Base-by-base conservation (phyloP, 148 eudicot genomes). In the Rhododendron ferrugineum region DNA sequence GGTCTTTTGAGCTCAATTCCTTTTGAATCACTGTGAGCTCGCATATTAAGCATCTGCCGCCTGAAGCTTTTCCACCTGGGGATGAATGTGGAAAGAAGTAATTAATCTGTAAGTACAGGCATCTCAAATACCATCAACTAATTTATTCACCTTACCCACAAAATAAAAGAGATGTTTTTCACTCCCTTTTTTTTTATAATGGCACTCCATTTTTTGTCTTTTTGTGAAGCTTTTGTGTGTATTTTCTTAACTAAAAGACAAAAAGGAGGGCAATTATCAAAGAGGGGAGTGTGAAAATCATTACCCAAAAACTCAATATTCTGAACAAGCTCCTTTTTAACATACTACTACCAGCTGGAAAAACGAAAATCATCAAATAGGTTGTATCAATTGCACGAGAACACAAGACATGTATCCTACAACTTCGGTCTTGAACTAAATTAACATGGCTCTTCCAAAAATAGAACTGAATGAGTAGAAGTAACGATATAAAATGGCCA, bases 1-100 rank as follows among this genome's bases (percentile, higher is more conserved):
- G 96, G 98, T 86, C 98, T 93, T 91, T 92, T 97, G 42, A 95
- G 86, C 90, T 95, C 96, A 42, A 92, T 87, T 66, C 99, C 99
- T 89, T 97, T 97, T 2, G 94, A 89, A 89, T 94, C 96, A 79
- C 99, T 97, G 82, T 95, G 99, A 83, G 91, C 88, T 89, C 98
- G 92, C 88, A 97, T 91, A 88, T 81, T 93, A 85, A 92, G 90
- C 99, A 97, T 92, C 66, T 95, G 99, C 87, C 98, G 86, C 91
- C 90, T 97, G 89, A 97, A 93, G 75, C 91, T 87, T 83, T 85
- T 92, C 95, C 98, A 94, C 46, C 98, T 94, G 87, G 49, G 74
- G 75, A 16, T 56, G 6, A 23, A 49, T 76, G 42, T 2, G 47
- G 49, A 4, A 36, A 14, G 20, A 26, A 54, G 9, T 76, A 86